phyloP scores from a whole-genome alignment of 164 flowering plant species.

The Piper longum region DNA sequence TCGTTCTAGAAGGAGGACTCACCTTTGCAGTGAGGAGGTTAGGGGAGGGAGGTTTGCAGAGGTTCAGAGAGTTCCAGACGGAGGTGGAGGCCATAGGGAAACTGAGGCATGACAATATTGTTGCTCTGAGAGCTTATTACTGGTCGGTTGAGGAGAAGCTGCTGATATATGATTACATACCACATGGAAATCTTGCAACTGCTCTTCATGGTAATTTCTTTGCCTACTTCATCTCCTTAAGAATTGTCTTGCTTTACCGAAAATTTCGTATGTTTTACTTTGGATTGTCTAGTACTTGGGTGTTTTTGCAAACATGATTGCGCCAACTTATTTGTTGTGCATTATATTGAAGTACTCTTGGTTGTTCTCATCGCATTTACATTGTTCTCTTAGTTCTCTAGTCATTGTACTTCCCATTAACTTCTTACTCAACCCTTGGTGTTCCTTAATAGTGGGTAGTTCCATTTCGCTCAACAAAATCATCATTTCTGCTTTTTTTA shows the following conservation, averaged over 20 bases:
- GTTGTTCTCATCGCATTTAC: no score
- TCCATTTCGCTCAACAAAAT: no score
- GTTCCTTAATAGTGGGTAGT: no score
- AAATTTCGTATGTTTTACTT: background rate
- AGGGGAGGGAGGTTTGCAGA: conserved; percentile 91
- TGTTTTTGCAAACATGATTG: background rate
- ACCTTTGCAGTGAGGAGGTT: conserved; percentile 85
- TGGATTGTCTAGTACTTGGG: background rate
- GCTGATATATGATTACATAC: conserved; percentile 66
- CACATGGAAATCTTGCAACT: conserved; percentile 66
- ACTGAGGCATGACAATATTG: conserved; percentile 74
- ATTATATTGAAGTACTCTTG: no score
- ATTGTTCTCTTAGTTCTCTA: no score
- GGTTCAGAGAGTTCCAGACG: conserved; percentile 77
- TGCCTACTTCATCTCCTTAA: background rate
- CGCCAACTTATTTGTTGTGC: background rate
- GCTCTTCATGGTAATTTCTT: conserved; percentile 67
- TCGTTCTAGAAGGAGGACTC: conserved; percentile 79
- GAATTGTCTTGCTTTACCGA: background rate
- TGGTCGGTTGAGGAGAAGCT: conserved; percentile 97
- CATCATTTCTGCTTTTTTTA: no score
- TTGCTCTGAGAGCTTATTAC: conserved; percentile 82
- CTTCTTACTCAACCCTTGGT: no score
- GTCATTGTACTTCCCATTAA: no score
- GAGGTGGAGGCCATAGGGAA: conserved; percentile 93